Percentiles rank a stretch among this genome's conserved stretches.
phyloP scores from a whole-genome alignment of 2,329 filamentous ascomycete species.

The Aspergillus transmontanensis region DNA sequence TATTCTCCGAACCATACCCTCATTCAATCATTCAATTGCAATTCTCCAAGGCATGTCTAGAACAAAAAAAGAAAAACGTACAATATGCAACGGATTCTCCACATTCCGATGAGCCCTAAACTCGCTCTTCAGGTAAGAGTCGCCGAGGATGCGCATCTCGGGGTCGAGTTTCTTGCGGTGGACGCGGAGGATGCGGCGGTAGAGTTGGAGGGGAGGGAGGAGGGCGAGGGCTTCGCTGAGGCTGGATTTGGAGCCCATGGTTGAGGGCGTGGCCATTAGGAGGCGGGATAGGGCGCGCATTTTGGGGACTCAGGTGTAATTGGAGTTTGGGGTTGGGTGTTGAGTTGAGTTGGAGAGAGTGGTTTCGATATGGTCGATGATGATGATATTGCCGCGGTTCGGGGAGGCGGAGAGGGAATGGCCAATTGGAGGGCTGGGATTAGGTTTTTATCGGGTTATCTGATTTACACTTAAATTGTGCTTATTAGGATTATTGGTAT shows the following conservation, averaged over 20 bases:
- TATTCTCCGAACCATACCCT: too few species aligned
- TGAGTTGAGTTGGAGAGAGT: constrained; percentile 5
- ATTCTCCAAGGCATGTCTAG: too few species aligned
- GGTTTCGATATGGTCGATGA: background rate
- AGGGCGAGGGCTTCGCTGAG: constrained; percentile 63
- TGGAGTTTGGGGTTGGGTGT: background rate
- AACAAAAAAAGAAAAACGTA: constrained; percentile 47
- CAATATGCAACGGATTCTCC: constrained; percentile 90
- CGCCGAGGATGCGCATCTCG: constrained; percentile 79
- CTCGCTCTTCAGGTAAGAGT: constrained; percentile 91
- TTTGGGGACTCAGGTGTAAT: constrained; percentile 10
- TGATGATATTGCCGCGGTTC: background rate
- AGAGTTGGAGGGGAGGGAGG: constrained; percentile 84
- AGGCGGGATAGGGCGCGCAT: constrained; percentile 43
- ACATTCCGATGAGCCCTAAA: constrained; percentile 81
- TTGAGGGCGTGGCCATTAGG: constrained; percentile 44
- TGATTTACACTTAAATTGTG: background rate
- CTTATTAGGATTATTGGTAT: background rate
- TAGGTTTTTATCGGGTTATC: background rate
- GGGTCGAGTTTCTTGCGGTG: constrained; percentile 76
- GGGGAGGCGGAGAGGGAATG: constrained; percentile 5
- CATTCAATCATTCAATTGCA: too few species aligned
- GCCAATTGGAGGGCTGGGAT: constrained; percentile 2
- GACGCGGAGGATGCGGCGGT: constrained; percentile 81
- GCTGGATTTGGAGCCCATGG: constrained; percentile 43